Percentiles rank a stretch among this genome's conserved stretches.
phyloP scores from a whole-genome alignment of 2,329 filamentous ascomycete species.

The Dactylellina sp. region DNA sequence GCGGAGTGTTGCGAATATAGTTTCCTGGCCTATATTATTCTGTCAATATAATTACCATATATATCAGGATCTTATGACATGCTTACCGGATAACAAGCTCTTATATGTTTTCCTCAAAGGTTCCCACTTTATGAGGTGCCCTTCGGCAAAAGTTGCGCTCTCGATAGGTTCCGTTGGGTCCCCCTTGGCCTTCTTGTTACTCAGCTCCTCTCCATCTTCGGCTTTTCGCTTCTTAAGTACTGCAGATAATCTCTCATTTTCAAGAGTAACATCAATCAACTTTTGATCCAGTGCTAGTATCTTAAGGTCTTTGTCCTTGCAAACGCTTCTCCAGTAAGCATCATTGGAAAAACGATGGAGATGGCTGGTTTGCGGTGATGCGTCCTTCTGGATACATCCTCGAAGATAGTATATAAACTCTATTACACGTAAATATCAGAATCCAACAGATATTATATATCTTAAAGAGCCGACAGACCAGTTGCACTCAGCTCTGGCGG shows the following conservation, averaged over 20 bases:
- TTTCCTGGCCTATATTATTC: constrained; percentile 13
- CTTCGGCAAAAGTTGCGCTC: not conserved
- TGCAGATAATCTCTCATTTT: constrained; percentile 28
- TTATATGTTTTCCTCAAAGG: constrained; percentile 38
- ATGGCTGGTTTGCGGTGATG: not conserved
- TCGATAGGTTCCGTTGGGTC: not conserved
- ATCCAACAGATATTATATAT: not conserved
- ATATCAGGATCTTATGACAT: not conserved
- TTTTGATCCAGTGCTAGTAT: constrained; percentile 44
- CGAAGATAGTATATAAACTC: constrained; percentile 51
- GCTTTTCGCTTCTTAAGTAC: constrained; percentile 15
- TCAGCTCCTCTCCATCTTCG: not conserved
- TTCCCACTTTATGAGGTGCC: constrained; percentile 35
- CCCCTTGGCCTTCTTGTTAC: constrained; percentile 8
- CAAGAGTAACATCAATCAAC: constrained; percentile 28
- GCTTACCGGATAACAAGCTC: constrained; percentile 24
- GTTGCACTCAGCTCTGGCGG: constrained; percentile 41
- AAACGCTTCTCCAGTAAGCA: constrained; percentile 42
- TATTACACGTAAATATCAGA: not conserved
- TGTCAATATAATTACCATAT: not conserved
- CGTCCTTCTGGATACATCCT: constrained; percentile 36
- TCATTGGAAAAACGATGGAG: constrained; percentile 30
- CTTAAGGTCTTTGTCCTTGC: constrained; percentile 38
- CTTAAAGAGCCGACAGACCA: constrained; percentile 2
- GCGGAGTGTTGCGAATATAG: constrained; percentile 27